Conservation (phyloP, 106 monocot species). For the Allium sativum region DNA sequence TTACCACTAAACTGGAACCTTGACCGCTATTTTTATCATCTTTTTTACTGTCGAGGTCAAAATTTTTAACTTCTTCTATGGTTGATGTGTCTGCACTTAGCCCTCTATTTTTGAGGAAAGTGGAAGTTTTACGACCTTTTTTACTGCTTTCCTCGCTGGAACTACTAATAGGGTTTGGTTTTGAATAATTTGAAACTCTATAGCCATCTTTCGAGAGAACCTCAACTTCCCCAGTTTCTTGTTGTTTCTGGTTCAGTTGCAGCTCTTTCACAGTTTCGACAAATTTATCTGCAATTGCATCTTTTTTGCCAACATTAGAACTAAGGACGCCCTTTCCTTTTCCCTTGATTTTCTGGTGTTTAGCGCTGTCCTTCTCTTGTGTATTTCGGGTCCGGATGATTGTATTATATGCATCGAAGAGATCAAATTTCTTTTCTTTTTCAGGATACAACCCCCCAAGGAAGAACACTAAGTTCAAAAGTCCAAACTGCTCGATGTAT, state of each 20-base stretch:
- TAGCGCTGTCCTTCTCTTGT: slow-evolving; percentile 21
- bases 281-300: slow-evolving; percentile 35
- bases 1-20: slow-evolving; percentile 11
- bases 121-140: slow-evolving; percentile 36
- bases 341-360: slow-evolving; percentile 21
- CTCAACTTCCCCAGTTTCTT: slow-evolving; percentile 40
- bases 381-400: slow-evolving; percentile 17
- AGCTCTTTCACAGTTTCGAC: slow-evolving; percentile 48
- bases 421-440: slow-evolving; percentile 60
- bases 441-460: slow-evolving; percentile 84
- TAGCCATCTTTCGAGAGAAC: slow-evolving; percentile 84
- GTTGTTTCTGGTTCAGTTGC: slow-evolving; percentile 26
- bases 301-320: slow-evolving; percentile 4
- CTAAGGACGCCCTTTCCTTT: slow-evolving; percentile 23
- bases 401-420: slow-evolving; percentile 55
- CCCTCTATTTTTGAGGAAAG: slow-evolving; percentile 38
- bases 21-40: slow-evolving; percentile 2
- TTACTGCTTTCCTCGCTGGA: slow-evolving; percentile 23
- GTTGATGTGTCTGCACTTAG: slow-evolving; percentile 53
- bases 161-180: background rate
- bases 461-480: slow-evolving; percentile 64
- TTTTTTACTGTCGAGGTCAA: slow-evolving; percentile 16
- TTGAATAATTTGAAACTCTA: slow-evolving; percentile 2
- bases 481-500: slow-evolving; percentile 86
- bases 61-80: slow-evolving; percentile 15